These are phyloP conservation scores for Apophysomyces trapeziformis DNA, from an alignment of 371 early-diverging fungal species.

Conservation along the genomic window DNA sequence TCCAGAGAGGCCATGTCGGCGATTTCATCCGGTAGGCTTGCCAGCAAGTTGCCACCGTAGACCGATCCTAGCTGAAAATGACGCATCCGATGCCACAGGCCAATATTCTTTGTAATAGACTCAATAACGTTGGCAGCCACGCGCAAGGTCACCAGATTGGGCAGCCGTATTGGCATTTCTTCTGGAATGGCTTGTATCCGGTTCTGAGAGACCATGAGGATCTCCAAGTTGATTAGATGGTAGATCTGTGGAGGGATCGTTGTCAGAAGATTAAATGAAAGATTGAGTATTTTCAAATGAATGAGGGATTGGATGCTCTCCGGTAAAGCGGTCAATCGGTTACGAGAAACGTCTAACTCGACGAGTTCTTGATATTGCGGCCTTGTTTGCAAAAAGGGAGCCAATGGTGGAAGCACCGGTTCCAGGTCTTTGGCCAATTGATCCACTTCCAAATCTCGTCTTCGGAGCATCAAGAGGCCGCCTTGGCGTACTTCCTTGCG, in stretches of 20 bases:
- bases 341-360: constrained; percentile 65
- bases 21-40: constrained; percentile 49
- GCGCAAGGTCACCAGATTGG: constrained; percentile 51
- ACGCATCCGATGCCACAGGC: constrained; percentile 50
- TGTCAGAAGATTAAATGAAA: constrained; percentile 59
- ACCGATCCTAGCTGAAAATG: constrained; percentile 65
- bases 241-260: constrained; percentile 56
- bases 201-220: constrained; percentile 62
- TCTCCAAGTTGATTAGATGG: constrained; percentile 49
- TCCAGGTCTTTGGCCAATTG: constrained; percentile 47
- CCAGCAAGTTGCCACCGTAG: constrained; percentile 61
- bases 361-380: constrained; percentile 40
- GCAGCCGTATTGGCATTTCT: constrained; percentile 44
- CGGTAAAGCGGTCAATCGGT: constrained; percentile 51
- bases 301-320: constrained; percentile 44
- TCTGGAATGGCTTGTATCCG: constrained; percentile 47
- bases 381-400: constrained; percentile 26
- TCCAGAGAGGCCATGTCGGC: constrained; percentile 49
- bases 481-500: constrained; percentile 17
- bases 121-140: constrained; percentile 58
- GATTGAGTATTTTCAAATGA: constrained; percentile 53
- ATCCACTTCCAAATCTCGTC: constrained; percentile 44
- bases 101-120: constrained; percentile 44
- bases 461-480: constrained; percentile 52
- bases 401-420: constrained; percentile 43